Evolutionary conservation across 2,329 filamentous ascomycete genomes (phyloP).

Genomic region (Cladophialophora chaetospira): DNA sequence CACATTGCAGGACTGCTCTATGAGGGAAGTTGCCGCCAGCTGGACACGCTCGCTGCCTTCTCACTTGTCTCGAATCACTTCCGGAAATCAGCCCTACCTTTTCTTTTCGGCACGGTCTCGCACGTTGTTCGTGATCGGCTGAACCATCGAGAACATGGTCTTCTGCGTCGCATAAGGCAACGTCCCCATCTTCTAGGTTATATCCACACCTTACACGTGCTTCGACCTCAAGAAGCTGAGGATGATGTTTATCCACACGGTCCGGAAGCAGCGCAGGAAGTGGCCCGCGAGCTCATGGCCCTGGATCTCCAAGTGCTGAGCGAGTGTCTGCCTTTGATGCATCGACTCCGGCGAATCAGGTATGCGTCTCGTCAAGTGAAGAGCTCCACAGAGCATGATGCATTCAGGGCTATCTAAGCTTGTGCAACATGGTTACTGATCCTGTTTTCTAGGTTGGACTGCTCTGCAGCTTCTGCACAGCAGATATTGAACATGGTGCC

Average conservation of each 20-base stretch:
- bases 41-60: slow-evolving; percentile 18
- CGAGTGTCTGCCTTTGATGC: slow-evolving; percentile 21
- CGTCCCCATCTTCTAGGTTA: slow-evolving; percentile 20
- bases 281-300: not conserved
- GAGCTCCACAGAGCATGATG: not conserved
- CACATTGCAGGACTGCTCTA: slow-evolving; percentile 22
- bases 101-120: slow-evolving; percentile 22
- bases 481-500: slow-evolving; percentile 21
- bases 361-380: slow-evolving; percentile 5
- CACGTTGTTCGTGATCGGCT: slow-evolving; percentile 21
- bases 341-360: slow-evolving; percentile 23
- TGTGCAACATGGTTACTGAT: not conserved
- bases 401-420: not conserved
- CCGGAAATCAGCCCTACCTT: slow-evolving; percentile 23
- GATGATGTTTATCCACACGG: not conserved
- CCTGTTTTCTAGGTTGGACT: slow-evolving; percentile 18
- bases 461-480: slow-evolving; percentile 16
- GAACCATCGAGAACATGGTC: slow-evolving; percentile 11
- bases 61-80: slow-evolving; percentile 21
- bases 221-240: slow-evolving; percentile 4
- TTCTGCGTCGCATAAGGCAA: slow-evolving; percentile 13
- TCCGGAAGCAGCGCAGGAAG: not conserved
- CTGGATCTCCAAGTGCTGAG: slow-evolving; percentile 14
- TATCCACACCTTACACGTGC: slow-evolving; percentile 21
- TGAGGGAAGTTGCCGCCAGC: slow-evolving; percentile 18